phyloP scores from a whole-genome alignment of 73 alveolate species.

The Symbiodinium natans region DNA sequence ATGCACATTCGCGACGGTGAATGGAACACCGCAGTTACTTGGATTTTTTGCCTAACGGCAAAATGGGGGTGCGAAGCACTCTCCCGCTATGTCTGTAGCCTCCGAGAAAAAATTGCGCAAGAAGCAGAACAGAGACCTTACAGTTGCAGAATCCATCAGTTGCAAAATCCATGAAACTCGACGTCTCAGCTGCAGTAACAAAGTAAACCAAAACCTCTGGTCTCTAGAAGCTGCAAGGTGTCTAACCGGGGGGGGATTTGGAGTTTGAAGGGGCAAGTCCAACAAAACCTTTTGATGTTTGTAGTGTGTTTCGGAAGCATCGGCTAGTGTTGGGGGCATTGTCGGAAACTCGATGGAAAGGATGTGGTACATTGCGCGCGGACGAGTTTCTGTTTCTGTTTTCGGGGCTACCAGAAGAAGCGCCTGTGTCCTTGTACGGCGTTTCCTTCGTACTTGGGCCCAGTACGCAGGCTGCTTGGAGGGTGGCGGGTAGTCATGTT shows the following conservation, averaged over 20 bases:
- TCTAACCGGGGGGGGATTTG: neutral
- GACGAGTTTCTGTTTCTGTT: neutral
- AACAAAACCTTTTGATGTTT: neutral
- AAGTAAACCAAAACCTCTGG: too few species aligned
- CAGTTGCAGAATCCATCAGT: too few species aligned
- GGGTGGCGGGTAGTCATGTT: neutral
- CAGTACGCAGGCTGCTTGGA: neutral
- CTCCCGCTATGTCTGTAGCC: too few species aligned
- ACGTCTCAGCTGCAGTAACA: too few species aligned
- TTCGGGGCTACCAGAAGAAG: neutral
- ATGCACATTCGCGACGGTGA: too few species aligned
- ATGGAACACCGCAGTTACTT: too few species aligned
- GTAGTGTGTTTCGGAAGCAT: neutral
- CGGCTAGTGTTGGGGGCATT: neutral
- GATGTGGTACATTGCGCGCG: neutral
- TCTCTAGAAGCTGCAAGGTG: neutral
- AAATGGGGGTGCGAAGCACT: too few species aligned
- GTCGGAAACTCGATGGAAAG: slow-evolving; percentile 36
- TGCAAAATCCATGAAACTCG: too few species aligned
- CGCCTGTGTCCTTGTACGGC: neutral
- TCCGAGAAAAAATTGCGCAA: too few species aligned
- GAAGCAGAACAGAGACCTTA: neutral
- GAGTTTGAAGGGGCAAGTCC: neutral
- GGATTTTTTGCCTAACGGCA: too few species aligned
- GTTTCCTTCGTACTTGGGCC: neutral